Base-by-base conservation (phyloP, 768 basidiomycete genomes). In the Candolleomyces aberdarensis region DNA sequence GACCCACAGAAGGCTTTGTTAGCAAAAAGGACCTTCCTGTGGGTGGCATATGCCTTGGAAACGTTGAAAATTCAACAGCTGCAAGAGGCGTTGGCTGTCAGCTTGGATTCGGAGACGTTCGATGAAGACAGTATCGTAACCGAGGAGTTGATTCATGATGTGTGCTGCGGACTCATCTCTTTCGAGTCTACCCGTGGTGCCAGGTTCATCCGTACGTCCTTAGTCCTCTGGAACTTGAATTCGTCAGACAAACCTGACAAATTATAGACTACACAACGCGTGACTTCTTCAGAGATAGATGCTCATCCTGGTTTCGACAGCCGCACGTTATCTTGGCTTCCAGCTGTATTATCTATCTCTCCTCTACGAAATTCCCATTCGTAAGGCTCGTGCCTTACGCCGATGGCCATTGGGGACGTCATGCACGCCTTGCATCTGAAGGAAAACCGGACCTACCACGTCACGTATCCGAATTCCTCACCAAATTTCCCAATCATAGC, bases 251-350 rank as follows among this genome's bases (percentile, higher is more conserved):
- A 11, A 39, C 6, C 31, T 58, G 6, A 9, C 29, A 2, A 29
- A 22, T 50, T 11, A 43, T 41, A 60, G 59, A 60, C 29, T 44
- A 60, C 41, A 60, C 59, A 3, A 40, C 36, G 8, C 36, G 6
- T 36, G 36, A 36, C 6, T 36, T 36, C 11, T 5, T 36, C 36
- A 36, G 11, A 36, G 36, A 36, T 8, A 36, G 6, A 36, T 36
- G 36, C 36, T 36, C 36, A 11, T 36, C 36, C 8, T 36, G 36
- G 36, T 36, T 36, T 6, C 36, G 6, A 6, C 36, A 11, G 8
- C 36, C 36, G 5, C 36, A 36, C 11, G 36, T 5, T 6, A 36
- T 6, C 36, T 11, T 36, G 36, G 11, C 8, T 6, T 36, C 36
- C 6, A 36, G 36, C 36, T 36, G 36, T 5, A 5, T 36, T 36